Conservation (phyloP, 306 rosid species). For the Gastrolobium villosum region DNA sequence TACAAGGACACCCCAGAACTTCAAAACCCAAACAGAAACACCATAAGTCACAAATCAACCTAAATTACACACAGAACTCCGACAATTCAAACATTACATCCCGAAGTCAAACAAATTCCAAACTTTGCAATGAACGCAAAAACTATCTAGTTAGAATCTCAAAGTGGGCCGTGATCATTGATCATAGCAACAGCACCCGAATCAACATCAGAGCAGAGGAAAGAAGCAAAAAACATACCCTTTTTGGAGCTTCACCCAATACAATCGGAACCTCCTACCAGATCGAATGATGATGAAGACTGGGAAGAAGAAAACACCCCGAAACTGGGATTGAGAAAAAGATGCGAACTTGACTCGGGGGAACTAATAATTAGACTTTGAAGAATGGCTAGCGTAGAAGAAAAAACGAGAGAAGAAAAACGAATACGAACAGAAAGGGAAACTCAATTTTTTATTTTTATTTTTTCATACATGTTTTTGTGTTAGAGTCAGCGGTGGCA, state of each 20-base stretch:
- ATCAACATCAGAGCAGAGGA: slow-evolving; percentile 38
- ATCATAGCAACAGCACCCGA: slow-evolving; percentile 34
- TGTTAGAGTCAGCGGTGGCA: not conserved
- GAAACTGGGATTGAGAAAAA: slow-evolving; percentile 6
- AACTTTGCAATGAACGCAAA: slow-evolving; percentile 15
- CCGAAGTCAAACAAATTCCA: slow-evolving; percentile 40
- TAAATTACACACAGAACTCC: not conserved
- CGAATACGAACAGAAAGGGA: not conserved
- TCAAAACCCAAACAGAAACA: slow-evolving; percentile 3
- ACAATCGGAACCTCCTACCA: not conserved
- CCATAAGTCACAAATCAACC: slow-evolving; percentile 9
- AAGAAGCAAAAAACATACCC: slow-evolving; percentile 53
- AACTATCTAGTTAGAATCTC: slow-evolving; percentile 2
- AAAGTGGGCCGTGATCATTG: not conserved
- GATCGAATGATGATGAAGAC: not conserved
- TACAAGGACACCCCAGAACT: not conserved
- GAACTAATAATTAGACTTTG: slow-evolving; percentile 29
- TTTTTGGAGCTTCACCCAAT: slow-evolving; percentile 27
- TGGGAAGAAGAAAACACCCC: not conserved
- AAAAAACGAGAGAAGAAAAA: not conserved
- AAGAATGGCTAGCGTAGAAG: not conserved
- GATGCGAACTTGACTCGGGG: slow-evolving; percentile 49
- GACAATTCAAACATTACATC: not conserved
- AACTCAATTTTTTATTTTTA: too few relatives aligned
- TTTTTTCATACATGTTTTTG: not conserved